Base-by-base conservation (phyloP, 192 early-diverging fungal species). In the Coemansia sp. region DNA sequence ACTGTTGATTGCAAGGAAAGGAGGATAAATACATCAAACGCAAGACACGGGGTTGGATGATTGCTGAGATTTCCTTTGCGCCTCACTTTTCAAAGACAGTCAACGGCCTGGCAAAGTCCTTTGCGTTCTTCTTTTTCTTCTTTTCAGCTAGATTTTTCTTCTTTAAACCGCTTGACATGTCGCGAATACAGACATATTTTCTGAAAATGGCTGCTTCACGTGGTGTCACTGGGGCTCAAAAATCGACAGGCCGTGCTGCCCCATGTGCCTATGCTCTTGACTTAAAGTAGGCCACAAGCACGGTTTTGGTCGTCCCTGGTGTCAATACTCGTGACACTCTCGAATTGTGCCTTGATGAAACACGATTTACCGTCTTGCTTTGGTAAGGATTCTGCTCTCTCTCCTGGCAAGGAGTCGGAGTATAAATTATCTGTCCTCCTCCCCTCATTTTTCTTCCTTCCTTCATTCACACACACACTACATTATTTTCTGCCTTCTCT, bases 201-300 rank as follows among this genome's bases (percentile, higher is more conserved):
- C 6, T 13, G 24, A 27, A 6, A 8, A 13, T 13, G 24, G 27
- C 12, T 27, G 24, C 51, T 27, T 54, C 24, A 27, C 51, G 13
- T 27, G 51, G 51, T 54, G 22, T 27, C 24, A 27, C 24, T 54
- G 51, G 12, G 24, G 12, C 12, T 11, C 51, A 27, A 54, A 51
- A 54, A 27, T 54, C 51, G 51, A 13, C 24, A 18, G 29, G 24
- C 51, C 12, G 51, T 9, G 24, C 24, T 54, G 24, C 10, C 29
- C 51, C 20, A 27, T 54, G 51, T 54, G 51, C 51, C 51, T 27
- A 11, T 54, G 51, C 51, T 11, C 11, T 54, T 54, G 51, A 54
- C 51, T 54, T 54, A 27, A 2, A 27, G 22, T 11, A 54, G 51
- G 9, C 51, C 51, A 54, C 24, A 27, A 27, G 24, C 51, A 27